Evolutionary conservation across 2,329 filamentous ascomycete species (phyloP).

Genomic region (Podosphaera aphanis): DNA sequence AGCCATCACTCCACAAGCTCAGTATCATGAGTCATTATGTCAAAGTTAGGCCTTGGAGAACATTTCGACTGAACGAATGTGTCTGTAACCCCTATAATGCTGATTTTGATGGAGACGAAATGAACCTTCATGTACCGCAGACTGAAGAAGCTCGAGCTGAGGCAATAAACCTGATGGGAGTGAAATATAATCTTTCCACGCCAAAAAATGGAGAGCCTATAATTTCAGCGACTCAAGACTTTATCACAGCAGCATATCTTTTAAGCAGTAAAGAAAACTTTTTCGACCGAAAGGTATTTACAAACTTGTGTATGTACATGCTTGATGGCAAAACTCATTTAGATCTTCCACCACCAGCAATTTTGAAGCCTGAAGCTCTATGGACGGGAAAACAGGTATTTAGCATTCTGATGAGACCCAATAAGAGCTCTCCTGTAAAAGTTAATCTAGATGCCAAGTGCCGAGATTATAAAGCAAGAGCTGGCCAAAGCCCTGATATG

Average conservation of each 20-base stretch:
- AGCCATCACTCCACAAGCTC: slow-evolving; percentile 91
- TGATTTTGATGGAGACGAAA: slow-evolving; percentile 96
- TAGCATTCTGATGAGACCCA: slow-evolving; percentile 74
- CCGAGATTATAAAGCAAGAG: slow-evolving; percentile 47
- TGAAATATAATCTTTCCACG: slow-evolving; percentile 86
- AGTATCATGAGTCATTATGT: slow-evolving; percentile 93
- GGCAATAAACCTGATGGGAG: slow-evolving; percentile 89
- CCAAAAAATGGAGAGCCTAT: slow-evolving; percentile 96
- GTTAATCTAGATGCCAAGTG: slow-evolving; percentile 89
- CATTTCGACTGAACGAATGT: slow-evolving; percentile 92
- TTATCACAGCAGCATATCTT: slow-evolving; percentile 85
- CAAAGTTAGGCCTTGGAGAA: slow-evolving; percentile 84
- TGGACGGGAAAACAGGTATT: slow-evolving; percentile 98
- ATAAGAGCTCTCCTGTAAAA: slow-evolving; percentile 55
- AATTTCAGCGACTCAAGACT: slow-evolving; percentile 97
- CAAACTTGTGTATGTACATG: slow-evolving; percentile 85
- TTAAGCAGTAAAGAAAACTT: slow-evolving; percentile 84
- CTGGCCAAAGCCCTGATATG: slow-evolving; percentile 39
- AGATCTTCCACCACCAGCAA: slow-evolving; percentile 66
- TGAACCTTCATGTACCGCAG: slow-evolving; percentile 95
- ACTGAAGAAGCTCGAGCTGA: slow-evolving; percentile 91
- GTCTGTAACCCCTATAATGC: slow-evolving; percentile 96
- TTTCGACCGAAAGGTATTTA: slow-evolving; percentile 70
- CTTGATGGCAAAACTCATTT: slow-evolving; percentile 55
- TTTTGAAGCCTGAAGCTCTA: slow-evolving; percentile 62